These are phyloP conservation scores for Puccinia horiana DNA, from an alignment of 1,284 basidiomycete genomes.

Conservation along the genomic window DNA sequence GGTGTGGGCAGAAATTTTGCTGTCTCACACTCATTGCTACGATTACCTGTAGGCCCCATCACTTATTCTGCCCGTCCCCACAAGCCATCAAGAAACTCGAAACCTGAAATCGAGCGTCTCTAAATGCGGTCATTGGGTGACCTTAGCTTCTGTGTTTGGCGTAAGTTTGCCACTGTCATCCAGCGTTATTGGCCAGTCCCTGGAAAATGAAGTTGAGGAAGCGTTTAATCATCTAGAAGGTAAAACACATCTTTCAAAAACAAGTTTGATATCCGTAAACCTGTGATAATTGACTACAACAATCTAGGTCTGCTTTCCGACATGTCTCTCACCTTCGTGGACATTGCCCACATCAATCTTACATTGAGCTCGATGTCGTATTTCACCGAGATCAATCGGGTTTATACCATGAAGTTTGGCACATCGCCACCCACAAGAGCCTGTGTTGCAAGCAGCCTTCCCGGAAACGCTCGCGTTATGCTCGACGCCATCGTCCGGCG, in stretches of 20 bases:
- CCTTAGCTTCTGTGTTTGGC: conserved; percentile 30
- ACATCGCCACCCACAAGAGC: conserved; percentile 88
- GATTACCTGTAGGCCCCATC: not conserved
- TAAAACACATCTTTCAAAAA: conserved; percentile 52
- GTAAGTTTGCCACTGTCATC: conserved; percentile 30
- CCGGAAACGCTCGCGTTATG: conserved; percentile 65
- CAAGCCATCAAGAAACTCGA: not conserved
- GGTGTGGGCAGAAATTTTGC: not conserved
- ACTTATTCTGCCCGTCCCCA: not conserved
- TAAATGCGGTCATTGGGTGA: conserved; percentile 18
- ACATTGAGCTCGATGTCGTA: conserved; percentile 77
- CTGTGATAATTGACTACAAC: not conserved
- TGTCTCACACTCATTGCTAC: not conserved
- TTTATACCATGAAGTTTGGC: conserved; percentile 81
- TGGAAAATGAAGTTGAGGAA: conserved; percentile 64
- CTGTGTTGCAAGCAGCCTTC: conserved; percentile 78
- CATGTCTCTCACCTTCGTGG: conserved; percentile 64
- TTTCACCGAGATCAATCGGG: conserved; percentile 73
- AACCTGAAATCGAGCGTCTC: not conserved
- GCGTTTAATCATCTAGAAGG: conserved; percentile 64
- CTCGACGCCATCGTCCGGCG: conserved; percentile 75
- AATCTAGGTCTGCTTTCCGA: conserved; percentile 63
- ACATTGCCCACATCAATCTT: conserved; percentile 78
- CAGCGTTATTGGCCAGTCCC: conserved; percentile 61
- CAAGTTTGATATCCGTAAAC: not conserved